Evolutionary conservation across 768 basidiomycete genomes (phyloP), one percentile per base, ranked within the genome.

Genomic region (Rhodotorula kratochvilovae): DNA sequence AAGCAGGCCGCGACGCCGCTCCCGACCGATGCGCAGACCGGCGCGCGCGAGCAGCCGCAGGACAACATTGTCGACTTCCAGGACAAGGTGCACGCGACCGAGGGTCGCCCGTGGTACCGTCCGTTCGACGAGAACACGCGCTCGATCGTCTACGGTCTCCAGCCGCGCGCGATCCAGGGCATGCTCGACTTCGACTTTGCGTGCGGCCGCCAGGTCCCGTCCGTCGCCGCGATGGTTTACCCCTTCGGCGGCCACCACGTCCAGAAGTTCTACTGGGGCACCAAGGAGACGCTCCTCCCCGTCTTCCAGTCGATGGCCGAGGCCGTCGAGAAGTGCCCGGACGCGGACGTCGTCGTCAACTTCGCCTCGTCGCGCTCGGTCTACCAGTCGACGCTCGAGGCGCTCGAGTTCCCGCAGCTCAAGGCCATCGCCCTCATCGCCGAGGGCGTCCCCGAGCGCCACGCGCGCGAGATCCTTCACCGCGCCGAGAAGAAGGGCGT

Each of bases 181-280:
- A 90, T 90, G 89, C 89, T 99, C 69, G 96, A 99, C 86, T 99
- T 99, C 76, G 96, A 99, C 85, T 99, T 88, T 84, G 92, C 92
- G 23, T 99, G 96, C 83, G 94, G 94, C 27, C 90, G 96, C 73
- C 81, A 86, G 57, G 86, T 89, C 29, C 93, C 96, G 48, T 90
- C 88, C 57, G 96, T 98, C 75, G 94, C 96, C 39, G 96, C 96
- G 50, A 99, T 98, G 95, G 96, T 99, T 80, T 99, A 99, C 82
- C 96, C 95, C 80, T 99, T 99, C 82, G 96, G 95, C 79, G 95
- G 95, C 29, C 95, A 98, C 83, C 96, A 98, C 84, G 96, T 97
- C 82, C 96, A 99, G 84, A 99, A 99, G 84, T 97, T 99, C 87
- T 98, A 99, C 86, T 98, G 96, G 96, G 96, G 96, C 66, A 98